These are phyloP conservation scores for Metarhizium anisopliae DNA, from an alignment of 2,329 filamentous ascomycete genomes.

Conservation along the genomic window DNA sequence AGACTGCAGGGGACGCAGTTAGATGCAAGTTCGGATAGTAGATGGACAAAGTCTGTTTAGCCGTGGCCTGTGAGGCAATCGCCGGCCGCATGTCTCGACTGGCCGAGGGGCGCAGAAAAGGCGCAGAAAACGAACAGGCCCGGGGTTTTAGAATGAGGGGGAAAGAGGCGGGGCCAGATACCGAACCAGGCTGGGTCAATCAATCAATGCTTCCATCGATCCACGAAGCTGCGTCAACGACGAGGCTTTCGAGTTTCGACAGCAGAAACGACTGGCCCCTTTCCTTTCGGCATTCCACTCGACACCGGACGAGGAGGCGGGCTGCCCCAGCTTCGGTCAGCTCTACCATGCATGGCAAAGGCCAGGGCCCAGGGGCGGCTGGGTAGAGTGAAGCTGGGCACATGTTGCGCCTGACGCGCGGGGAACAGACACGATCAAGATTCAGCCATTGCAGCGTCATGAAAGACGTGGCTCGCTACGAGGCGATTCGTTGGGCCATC, in stretches of 20 bases:
- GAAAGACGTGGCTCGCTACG: conserved; percentile 1
- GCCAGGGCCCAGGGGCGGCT: not conserved
- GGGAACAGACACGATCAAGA: no score
- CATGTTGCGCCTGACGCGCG: no score
- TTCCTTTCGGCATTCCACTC: not conserved
- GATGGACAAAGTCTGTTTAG: no score
- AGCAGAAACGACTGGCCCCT: not conserved
- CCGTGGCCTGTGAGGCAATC: no score
- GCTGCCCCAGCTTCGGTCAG: not conserved
- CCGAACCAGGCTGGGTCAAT: not conserved
- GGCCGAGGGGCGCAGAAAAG: not conserved
- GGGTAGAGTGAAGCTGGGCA: no score
- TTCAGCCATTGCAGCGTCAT: not conserved
- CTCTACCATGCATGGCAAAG: not conserved
- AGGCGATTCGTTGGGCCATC: not conserved
- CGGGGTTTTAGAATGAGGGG: not conserved
- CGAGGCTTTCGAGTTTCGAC: not conserved
- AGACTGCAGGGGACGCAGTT: no score
- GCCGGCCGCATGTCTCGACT: not conserved
- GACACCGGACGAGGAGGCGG: not conserved
- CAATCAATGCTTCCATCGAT: not conserved
- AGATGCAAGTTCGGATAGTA: no score
- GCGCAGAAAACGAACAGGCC: not conserved
- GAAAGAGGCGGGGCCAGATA: not conserved
- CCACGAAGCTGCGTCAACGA: not conserved